phyloP scores from a whole-genome alignment of 1,284 basidiomycete species.

The Butyriboletus appendiculatus region DNA sequence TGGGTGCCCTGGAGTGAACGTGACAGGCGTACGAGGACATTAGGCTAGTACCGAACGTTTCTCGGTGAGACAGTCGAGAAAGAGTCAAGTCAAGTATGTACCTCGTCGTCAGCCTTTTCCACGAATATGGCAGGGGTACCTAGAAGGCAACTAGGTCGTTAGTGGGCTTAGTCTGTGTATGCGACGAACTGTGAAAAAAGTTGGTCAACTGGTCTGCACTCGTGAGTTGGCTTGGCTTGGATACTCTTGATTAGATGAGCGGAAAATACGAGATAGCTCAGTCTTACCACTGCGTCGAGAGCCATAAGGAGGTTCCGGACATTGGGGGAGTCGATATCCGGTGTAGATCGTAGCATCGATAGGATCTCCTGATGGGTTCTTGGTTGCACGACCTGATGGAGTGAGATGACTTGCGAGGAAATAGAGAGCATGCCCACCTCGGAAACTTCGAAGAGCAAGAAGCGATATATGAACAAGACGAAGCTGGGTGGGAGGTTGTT shows the following conservation, averaged over 20 bases:
- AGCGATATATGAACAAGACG: constrained; percentile 60
- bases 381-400: constrained; percentile 41
- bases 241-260: constrained; percentile 15
- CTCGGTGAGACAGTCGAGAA: constrained; percentile 2
- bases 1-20: neutral
- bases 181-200: constrained; percentile 60
- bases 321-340: constrained; percentile 25
- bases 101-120: constrained; percentile 52
- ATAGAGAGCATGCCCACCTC: constrained; percentile 35
- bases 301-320: constrained; percentile 37
- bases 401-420: neutral
- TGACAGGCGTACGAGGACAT: constrained; percentile 28
- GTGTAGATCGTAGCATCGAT: constrained; percentile 31
- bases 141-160: constrained; percentile 25
- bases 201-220: constrained; percentile 59
- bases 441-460: constrained; percentile 62
- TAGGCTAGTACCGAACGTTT: constrained; percentile 19
- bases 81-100: constrained; percentile 19
- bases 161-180: neutral
- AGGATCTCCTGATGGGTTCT: constrained; percentile 42
- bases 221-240: constrained; percentile 48
- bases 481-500: constrained; percentile 57
- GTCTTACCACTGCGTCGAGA: constrained; percentile 47
- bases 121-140: constrained; percentile 54
- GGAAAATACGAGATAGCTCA: neutral